Evolutionary conservation across 75 land plant genomes (phyloP).

Genomic region (Adiantum capillusveneris): DNA sequence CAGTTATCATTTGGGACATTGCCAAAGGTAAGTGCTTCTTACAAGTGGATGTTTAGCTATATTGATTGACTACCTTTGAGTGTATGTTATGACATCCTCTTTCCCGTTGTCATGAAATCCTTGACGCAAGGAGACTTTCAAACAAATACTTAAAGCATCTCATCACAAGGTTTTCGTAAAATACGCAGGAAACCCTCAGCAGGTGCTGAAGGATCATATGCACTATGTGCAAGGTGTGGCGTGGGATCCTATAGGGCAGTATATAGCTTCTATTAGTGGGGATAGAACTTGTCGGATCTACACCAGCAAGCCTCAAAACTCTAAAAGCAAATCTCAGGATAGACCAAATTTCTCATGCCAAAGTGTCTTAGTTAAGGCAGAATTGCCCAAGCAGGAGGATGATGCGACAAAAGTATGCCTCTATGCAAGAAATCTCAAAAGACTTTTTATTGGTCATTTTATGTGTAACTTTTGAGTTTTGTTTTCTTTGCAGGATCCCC

Average conservation of each 20-base stretch:
- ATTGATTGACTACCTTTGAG: too few species aligned
- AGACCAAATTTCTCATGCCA: slow-evolving; percentile 63
- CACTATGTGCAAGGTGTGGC: slow-evolving; percentile 99
- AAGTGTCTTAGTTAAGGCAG: slow-evolving; percentile 62
- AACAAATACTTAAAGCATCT: too few species aligned
- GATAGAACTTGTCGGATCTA: slow-evolving; percentile 91
- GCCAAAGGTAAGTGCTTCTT: slow-evolving; percentile 70
- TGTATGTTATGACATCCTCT: too few species aligned
- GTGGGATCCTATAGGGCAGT: slow-evolving; percentile 91
- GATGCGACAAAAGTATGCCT: not conserved
- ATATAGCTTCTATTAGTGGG: slow-evolving; percentile 82
- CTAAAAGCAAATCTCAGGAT: slow-evolving; percentile 45
- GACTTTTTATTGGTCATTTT: too few species aligned
- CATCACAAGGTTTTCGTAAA: not conserved
- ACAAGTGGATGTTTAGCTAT: too few species aligned
- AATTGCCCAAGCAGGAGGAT: slow-evolving; percentile 20
- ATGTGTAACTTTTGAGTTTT: too few species aligned
- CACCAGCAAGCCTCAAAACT: slow-evolving; percentile 38
- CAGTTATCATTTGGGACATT: slow-evolving; percentile 89
- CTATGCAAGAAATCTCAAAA: not conserved
- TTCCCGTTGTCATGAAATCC: too few species aligned
- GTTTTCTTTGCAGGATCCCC: too few species aligned
- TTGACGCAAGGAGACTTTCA: too few species aligned
- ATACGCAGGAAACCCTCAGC: slow-evolving; percentile 62
- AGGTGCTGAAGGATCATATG: slow-evolving; percentile 73